A percentile compares a stretch with the other conserved stretches of the same genome.
These are phyloP conservation scores for Phytophthora aleatoria DNA, from an alignment of 352 stramenopile genomes.

Conservation along the genomic window DNA sequence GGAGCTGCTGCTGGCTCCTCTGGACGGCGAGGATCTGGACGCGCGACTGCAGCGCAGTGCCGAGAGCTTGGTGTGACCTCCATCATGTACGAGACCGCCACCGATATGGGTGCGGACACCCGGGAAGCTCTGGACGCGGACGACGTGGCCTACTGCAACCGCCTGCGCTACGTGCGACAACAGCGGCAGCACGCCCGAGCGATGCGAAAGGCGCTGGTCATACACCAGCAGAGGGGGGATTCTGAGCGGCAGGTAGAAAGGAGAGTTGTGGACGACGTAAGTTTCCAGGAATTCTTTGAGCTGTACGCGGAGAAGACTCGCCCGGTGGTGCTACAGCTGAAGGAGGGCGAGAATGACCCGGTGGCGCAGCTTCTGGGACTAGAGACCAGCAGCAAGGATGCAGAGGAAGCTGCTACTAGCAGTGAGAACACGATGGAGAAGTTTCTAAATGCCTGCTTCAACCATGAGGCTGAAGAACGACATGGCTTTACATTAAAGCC, in stretches of 20 bases:
- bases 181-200: conserved; percentile 41
- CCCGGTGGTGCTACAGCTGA: conserved; percentile 43
- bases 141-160: conserved; percentile 45
- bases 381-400: not conserved
- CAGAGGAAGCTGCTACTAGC: conserved; percentile 1
- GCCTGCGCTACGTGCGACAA: conserved; percentile 58
- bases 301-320: conserved; percentile 41
- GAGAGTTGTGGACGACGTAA: conserved; percentile 28
- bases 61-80: conserved; percentile 34
- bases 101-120: conserved; percentile 5
- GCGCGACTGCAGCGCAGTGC: conserved; percentile 40
- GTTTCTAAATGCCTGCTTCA: conserved; percentile 33
- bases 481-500: not conserved
- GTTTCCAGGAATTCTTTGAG: conserved; percentile 73
- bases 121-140: conserved; percentile 9
- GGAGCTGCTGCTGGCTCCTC: conserved; percentile 31
- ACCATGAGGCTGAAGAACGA: conserved; percentile 7
- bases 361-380: conserved; percentile 26
- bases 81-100: conserved; percentile 20
- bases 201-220: conserved; percentile 27
- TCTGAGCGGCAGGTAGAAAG: conserved; percentile 19
- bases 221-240: not conserved
- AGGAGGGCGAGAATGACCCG: conserved; percentile 11
- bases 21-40: conserved; percentile 34
- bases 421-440: conserved; percentile 4